Evolutionary conservation across 305 asterid genomes (phyloP).

Genomic region (Striga hermonthica): DNA sequence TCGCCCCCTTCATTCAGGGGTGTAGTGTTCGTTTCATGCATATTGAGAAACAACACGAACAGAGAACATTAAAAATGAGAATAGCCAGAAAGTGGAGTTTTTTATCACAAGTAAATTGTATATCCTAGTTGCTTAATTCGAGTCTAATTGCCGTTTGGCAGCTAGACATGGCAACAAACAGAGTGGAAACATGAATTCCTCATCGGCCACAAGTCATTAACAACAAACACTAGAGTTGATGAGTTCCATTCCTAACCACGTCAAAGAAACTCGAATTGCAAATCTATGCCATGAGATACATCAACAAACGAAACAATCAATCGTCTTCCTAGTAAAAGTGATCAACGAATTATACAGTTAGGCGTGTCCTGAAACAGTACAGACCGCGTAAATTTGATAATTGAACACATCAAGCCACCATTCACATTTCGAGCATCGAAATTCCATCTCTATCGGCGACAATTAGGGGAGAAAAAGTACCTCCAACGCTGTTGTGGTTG

Average conservation of each 20-base stretch:
- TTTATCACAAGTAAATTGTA: too few relatives aligned
- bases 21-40: too few relatives aligned
- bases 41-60: too few relatives aligned
- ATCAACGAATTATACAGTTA: background rate
- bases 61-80: too few relatives aligned
- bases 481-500: constrained; percentile 94
- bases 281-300: background rate
- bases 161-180: too few relatives aligned
- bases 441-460: background rate
- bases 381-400: constrained; percentile 1
- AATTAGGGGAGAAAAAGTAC: constrained; percentile 31
- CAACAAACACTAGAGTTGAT: background rate
- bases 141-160: too few relatives aligned
- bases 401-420: background rate
- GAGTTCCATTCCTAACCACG: background rate
- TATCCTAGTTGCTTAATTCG: too few relatives aligned
- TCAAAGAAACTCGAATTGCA: too few relatives aligned
- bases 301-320: background rate
- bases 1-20: too few relatives aligned
- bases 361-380: background rate
- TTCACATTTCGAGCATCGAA: background rate
- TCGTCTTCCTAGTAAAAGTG: background rate
- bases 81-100: too few relatives aligned
- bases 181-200: too few relatives aligned
- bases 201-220: too few relatives aligned